Conservation (phyloP, 257 asterid species). For the Solanum ahanhuiri region DNA sequence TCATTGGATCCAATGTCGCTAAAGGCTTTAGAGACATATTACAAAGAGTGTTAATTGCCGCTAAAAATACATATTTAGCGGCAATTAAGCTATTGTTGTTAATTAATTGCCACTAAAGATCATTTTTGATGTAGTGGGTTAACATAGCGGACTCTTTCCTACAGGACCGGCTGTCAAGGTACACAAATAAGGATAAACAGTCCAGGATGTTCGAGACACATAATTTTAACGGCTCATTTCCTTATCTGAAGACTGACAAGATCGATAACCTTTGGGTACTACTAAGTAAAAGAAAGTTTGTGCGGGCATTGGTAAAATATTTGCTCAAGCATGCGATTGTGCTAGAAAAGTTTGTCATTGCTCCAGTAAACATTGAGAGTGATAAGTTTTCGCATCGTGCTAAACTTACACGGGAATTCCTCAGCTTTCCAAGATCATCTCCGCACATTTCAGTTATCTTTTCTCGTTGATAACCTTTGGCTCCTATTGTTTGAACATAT, state of each 20-base stretch:
- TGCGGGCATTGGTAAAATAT: neutral
- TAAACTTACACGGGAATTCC: neutral
- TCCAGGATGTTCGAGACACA: neutral
- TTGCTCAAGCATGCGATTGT: neutral
- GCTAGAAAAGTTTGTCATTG: neutral
- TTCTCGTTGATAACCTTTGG: neutral
- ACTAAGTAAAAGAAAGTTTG: neutral
- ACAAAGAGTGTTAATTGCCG: too few relatives aligned
- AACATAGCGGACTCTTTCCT: neutral
- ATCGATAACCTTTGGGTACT: neutral
- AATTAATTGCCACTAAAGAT: too few relatives aligned
- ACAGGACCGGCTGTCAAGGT: neutral
- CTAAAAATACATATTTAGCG: too few relatives aligned
- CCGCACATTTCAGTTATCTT: neutral
- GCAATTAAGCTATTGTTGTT: too few relatives aligned
- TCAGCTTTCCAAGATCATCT: neutral
- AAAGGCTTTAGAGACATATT: too few relatives aligned
- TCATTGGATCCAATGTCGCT: too few relatives aligned
- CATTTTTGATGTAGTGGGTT: too few relatives aligned
- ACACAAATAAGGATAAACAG: neutral
- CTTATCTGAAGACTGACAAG: neutral
- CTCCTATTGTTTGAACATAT: neutral
- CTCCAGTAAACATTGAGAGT: fast-evolving
- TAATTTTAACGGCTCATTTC: neutral
- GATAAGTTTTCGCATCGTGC: neutral